Evolutionary conservation across 129 eudicot genomes (phyloP).

Genomic region (Artemisia annua): DNA sequence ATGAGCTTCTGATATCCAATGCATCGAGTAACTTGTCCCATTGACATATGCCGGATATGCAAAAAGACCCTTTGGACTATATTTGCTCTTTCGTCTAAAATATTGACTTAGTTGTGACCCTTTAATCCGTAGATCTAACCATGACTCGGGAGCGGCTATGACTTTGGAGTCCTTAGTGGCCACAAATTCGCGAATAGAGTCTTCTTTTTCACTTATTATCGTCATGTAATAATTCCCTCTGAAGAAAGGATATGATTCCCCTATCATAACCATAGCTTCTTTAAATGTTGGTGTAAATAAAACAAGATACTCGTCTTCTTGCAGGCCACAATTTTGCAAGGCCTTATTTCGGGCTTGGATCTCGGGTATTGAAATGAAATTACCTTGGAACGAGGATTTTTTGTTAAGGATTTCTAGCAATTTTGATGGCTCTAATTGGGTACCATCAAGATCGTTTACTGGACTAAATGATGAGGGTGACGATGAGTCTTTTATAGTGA

Average conservation of each 20-base stretch:
- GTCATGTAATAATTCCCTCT: constrained; percentile 76
- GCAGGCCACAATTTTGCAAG: constrained; percentile 57
- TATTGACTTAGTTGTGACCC: constrained; percentile 87
- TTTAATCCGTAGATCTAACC: constrained; percentile 81
- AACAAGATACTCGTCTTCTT: constrained; percentile 65
- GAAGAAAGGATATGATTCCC: constrained; percentile 81
- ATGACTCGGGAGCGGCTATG: constrained; percentile 68
- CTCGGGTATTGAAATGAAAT: constrained; percentile 78
- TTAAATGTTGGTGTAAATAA: constrained; percentile 44
- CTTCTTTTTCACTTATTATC: constrained; percentile 51
- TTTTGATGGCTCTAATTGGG: constrained; percentile 68
- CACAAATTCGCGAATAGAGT: constrained; percentile 54
- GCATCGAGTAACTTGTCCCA: constrained; percentile 74
- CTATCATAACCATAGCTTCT: constrained; percentile 78
- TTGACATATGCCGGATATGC: constrained; percentile 67
- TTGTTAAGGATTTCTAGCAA: constrained; percentile 52
- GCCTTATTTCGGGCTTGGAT: constrained; percentile 75
- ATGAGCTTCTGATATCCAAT: constrained; percentile 87
- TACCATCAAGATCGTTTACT: constrained; percentile 47
- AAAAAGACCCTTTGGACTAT: constrained; percentile 69
- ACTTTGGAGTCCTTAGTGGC: constrained; percentile 57
- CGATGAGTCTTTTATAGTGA: constrained; percentile 43
- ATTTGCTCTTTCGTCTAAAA: constrained; percentile 66
- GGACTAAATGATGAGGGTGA: constrained; percentile 52
- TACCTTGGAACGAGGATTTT: constrained; percentile 68